phyloP scores from a whole-genome alignment of 768 basidiomycete species.

The Cystobasidium onofrii region DNA sequence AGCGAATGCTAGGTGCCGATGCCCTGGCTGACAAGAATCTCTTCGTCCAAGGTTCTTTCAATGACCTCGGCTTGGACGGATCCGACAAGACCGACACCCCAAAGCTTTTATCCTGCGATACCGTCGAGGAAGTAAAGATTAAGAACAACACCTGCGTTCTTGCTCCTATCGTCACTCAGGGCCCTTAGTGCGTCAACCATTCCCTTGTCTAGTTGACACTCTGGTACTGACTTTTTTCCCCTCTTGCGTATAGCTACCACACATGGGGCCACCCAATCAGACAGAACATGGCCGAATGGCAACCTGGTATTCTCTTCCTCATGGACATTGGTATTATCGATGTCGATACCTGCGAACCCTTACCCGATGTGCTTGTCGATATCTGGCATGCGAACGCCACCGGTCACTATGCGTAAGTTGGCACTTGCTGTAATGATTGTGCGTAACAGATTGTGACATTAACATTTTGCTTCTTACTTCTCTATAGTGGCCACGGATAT shows the following conservation, averaged over 20 bases:
- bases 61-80: constrained; percentile 36
- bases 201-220: background rate
- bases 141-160: constrained; percentile 44
- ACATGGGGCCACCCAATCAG: constrained; percentile 44
- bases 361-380: constrained; percentile 43
- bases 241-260: constrained; percentile 37
- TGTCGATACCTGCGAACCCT: constrained; percentile 44
- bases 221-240: too few species aligned
- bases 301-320: constrained; percentile 43
- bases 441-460: too few species aligned
- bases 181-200: background rate
- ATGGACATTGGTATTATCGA: constrained; percentile 46
- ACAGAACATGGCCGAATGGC: constrained; percentile 45
- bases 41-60: constrained; percentile 42
- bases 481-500: constrained; percentile 42
- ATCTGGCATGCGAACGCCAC: constrained; percentile 43
- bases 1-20: constrained; percentile 35
- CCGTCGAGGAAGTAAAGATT: constrained; percentile 39
- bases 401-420: constrained; percentile 41
- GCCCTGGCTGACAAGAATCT: constrained; percentile 37
- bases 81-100: constrained; percentile 14
- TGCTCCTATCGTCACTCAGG: constrained; percentile 33
- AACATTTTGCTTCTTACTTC: too few species aligned
- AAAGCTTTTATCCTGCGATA: constrained; percentile 38
- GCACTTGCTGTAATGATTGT: too few species aligned